A percentile compares a stretch with the other conserved stretches of the same genome.
phyloP scores from a whole-genome alignment of 1,284 basidiomycete genomes.

The Ceratobasidium sp. region DNA sequence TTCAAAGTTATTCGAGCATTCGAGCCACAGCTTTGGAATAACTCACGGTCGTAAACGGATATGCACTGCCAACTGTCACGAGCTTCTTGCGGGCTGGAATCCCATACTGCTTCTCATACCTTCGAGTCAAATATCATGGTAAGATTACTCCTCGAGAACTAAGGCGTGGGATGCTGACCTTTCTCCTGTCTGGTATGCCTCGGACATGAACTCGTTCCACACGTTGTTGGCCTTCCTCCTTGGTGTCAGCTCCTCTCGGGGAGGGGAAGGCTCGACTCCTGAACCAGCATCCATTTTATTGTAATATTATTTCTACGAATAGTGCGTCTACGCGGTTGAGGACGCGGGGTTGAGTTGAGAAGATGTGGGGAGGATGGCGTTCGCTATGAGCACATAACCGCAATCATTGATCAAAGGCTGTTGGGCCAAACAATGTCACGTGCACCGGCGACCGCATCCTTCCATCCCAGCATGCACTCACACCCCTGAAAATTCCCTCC shows the following conservation, averaged over 20 bases:
- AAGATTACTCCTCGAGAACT: background rate
- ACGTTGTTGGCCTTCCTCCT: background rate
- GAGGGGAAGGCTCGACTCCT: background rate
- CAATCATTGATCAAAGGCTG: background rate
- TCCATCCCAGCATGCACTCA: no score
- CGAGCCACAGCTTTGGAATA: background rate
- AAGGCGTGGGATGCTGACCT: background rate
- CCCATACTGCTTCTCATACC: slow-evolving; percentile 20
- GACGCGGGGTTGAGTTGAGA: background rate
- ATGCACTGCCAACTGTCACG: slow-evolving; percentile 11
- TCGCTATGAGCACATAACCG: slow-evolving; percentile 6
- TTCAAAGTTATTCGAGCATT: background rate
- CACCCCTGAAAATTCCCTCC: no score
- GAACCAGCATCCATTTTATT: background rate
- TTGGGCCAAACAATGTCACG: no score
- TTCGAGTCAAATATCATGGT: background rate
- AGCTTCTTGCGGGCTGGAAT: slow-evolving; percentile 26
- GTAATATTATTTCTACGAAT: background rate
- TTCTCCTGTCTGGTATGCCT: slow-evolving; percentile 3
- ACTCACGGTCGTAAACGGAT: slow-evolving; percentile 33
- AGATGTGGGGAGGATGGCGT: slow-evolving; percentile 5
- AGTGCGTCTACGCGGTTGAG: background rate
- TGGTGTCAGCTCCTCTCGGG: background rate
- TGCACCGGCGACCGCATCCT: no score
- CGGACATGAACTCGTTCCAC: background rate